phyloP scores from a whole-genome alignment of 805 yeast genomes.

The Wickerhamiella lipophila region DNA sequence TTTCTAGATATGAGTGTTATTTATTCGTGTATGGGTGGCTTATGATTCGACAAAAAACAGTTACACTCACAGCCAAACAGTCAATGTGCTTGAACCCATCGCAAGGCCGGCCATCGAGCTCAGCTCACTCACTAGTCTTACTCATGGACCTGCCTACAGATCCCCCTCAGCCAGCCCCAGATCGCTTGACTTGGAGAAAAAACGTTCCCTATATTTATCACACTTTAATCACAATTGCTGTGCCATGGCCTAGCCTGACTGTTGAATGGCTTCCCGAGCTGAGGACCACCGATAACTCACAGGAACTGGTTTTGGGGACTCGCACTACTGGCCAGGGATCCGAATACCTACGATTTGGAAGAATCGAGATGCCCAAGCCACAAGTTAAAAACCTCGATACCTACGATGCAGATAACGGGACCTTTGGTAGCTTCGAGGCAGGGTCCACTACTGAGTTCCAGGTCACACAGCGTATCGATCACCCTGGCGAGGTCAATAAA shows the following conservation, averaged over 20 bases:
- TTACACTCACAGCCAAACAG: no score
- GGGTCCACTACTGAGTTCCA: slow-evolving; percentile 29
- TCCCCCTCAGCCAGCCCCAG: slow-evolving; percentile 1
- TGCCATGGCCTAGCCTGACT: slow-evolving; percentile 54
- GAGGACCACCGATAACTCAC: slow-evolving; percentile 22
- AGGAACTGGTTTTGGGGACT: slow-evolving; percentile 47
- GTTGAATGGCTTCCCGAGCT: slow-evolving; percentile 54
- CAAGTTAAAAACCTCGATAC: slow-evolving; percentile 24
- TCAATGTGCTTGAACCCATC: no score
- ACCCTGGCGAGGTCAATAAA: slow-evolving; percentile 59
- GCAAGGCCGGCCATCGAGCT: no score
- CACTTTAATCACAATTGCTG: slow-evolving; percentile 38
- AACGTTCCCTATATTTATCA: slow-evolving; percentile 46
- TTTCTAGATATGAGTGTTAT: slow-evolving; percentile 6
- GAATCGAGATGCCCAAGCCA: slow-evolving; percentile 24
- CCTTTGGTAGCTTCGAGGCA: slow-evolving; percentile 24
- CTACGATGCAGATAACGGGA: slow-evolving; percentile 30
- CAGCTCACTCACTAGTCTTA: no score
- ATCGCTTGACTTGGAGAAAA: slow-evolving; percentile 41
- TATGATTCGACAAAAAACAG: no score
- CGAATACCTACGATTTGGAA: slow-evolving; percentile 36
- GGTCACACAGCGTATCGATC: slow-evolving; percentile 48
- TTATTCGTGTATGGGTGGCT: no score
- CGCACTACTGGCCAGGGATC: slow-evolving; percentile 46
- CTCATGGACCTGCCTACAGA: slow-evolving; percentile 5